Evolutionary conservation across 345 rosid genomes (phyloP), one percentile per base, ranked within the genome.

Genomic region (Limnanthes douglasii): DNA sequence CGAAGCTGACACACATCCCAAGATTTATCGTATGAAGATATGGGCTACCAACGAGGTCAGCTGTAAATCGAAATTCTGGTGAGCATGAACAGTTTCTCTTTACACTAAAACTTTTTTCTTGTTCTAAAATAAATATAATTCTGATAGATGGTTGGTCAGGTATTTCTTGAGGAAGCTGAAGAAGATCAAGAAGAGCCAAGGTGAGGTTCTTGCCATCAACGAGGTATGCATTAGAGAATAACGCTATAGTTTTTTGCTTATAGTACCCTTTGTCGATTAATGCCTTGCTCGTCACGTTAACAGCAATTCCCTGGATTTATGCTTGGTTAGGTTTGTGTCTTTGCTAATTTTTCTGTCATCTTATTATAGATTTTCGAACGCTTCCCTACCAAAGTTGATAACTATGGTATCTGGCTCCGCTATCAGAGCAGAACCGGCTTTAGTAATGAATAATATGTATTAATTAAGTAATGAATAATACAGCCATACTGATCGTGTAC

Each of bases 41-140:
- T 72, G 75, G 72, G 72, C 72, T 0, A 68, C 69, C 7, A 68
- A 72, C 28, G 69, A 64, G 55, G 75, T 72, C 34, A 62, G 69
- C 18, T 72, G 72, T 34, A 68, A 59, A 41, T 72, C 75, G 37
- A 72, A 72, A 52, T 72, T 72, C 63, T 72, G 80, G 70, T 72
- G 33, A 22, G 72, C 53, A 6, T n/a, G n/a, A n/a, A n/a, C n/a
- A n/a, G n/a, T n/a, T n/a, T n/a, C n/a, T n/a, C n/a, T n/a, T n/a
- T n/a, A n/a, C n/a, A n/a, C n/a, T n/a, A n/a, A n/a, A n/a, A n/a
- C n/a, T n/a, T n/a, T n/a, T n/a, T n/a, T n/a, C n/a, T n/a, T n/a
- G n/a, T n/a, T n/a, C n/a, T n/a, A n/a, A n/a, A n/a, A n/a, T n/a
- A n/a, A n/a, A n/a, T n/a, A n/a, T n/a, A n/a, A n/a, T n/a, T n/a